Evolutionary conservation across 352 stramenopile species (phyloP).

Genomic region (Phytophthora uliginosa): DNA sequence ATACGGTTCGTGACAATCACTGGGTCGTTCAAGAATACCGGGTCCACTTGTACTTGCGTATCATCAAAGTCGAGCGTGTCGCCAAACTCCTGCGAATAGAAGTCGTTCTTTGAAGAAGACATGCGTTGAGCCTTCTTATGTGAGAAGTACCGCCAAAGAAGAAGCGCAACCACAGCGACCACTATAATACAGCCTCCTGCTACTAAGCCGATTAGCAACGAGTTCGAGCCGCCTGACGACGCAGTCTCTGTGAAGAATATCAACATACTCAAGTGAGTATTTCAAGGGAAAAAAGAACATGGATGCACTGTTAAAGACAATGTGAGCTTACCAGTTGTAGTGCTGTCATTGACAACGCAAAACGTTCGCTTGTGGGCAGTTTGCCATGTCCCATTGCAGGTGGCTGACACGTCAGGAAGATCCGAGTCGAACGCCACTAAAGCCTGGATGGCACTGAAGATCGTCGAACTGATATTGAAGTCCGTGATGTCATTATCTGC

Average conservation of each 20-base stretch:
- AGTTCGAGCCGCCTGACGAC: conserved; percentile 24
- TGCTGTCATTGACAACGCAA: conserved; percentile 26
- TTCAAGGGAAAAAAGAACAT: not conserved
- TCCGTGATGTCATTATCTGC: conserved; percentile 38
- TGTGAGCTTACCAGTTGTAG: conserved; percentile 20
- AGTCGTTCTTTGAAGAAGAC: conserved; percentile 43
- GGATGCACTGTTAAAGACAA: not conserved
- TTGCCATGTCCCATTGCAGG: conserved; percentile 42
- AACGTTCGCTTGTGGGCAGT: conserved; percentile 38
- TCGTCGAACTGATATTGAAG: conserved; percentile 43
- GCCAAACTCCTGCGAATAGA: conserved; percentile 37
- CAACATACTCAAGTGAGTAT: not conserved
- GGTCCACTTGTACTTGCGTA: conserved; percentile 42
- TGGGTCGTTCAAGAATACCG: conserved; percentile 50
- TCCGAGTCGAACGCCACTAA: conserved; percentile 39
- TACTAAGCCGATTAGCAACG: conserved; percentile 36
- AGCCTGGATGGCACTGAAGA: conserved; percentile 36
- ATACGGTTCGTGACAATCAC: conserved; percentile 59
- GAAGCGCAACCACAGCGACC: conserved; percentile 19
- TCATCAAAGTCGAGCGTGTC: conserved; percentile 48
- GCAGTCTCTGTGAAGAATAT: conserved; percentile 8
- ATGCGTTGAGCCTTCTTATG: conserved; percentile 22
- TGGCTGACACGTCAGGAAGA: conserved; percentile 16
- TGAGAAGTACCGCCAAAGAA: conserved; percentile 23
- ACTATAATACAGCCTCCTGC: conserved; percentile 33